These are phyloP conservation scores for Porcisia hertigi DNA, from an alignment of 208 protist species.

Conservation along the genomic window DNA sequence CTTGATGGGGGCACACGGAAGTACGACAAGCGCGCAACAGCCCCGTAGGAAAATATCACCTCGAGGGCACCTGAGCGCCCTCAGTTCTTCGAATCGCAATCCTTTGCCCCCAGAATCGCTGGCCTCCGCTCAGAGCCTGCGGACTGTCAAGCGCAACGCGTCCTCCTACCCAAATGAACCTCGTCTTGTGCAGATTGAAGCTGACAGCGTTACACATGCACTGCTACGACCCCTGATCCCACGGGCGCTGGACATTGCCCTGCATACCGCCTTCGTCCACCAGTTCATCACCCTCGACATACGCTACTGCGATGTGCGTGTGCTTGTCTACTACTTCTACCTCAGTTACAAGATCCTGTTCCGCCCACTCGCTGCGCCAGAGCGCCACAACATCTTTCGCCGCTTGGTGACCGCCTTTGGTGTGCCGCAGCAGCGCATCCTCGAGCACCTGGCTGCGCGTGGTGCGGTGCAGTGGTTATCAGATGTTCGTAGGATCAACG, in stretches of 20 bases:
- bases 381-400: constrained; percentile 74
- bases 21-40: background rate
- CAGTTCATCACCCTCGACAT: constrained; percentile 62
- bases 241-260: constrained; percentile 36
- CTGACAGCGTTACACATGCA: constrained; percentile 15
- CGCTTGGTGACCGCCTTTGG: constrained; percentile 69
- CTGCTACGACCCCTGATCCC: constrained; percentile 57
- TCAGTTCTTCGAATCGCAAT: background rate
- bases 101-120: background rate
- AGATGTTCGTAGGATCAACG: constrained; percentile 1
- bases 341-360: constrained; percentile 70
- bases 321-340: constrained; percentile 80
- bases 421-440: constrained; percentile 60
- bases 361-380: constrained; percentile 62
- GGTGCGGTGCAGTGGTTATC: background rate
- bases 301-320: constrained; percentile 65
- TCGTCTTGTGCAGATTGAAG: background rate
- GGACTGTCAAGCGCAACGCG: background rate
- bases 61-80: background rate
- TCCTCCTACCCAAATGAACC: background rate
- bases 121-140: background rate
- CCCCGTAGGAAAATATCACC: background rate
- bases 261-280: constrained; percentile 63
- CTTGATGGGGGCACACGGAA: too few relatives aligned
- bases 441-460: constrained; percentile 78